phyloP scores from a whole-genome alignment of 192 early-diverging fungal species.

The Umbelopsis isabellina region DNA sequence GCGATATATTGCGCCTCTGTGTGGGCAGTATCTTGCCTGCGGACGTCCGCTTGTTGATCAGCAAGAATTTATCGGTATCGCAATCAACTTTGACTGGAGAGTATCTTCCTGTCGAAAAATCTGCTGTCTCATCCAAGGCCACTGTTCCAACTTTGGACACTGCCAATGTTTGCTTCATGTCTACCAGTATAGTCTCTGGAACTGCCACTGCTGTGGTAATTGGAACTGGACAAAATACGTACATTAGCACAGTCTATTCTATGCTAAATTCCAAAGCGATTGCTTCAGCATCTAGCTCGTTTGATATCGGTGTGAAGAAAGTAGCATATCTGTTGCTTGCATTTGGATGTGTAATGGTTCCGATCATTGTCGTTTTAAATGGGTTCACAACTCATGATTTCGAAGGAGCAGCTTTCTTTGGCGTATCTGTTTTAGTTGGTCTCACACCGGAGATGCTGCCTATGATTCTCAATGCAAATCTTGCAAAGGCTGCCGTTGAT shows the following conservation, averaged over 20 bases:
- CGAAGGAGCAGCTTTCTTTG: slow-evolving; percentile 47
- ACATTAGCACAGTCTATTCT: slow-evolving; percentile 48
- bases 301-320: slow-evolving; percentile 48
- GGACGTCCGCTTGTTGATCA: slow-evolving; percentile 44
- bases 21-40: slow-evolving; percentile 50
- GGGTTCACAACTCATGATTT: slow-evolving; percentile 41
- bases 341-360: slow-evolving; percentile 49
- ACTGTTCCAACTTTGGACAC: slow-evolving; percentile 22
- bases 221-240: slow-evolving; percentile 47
- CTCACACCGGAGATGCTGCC: slow-evolving; percentile 61
- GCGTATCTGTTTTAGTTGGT: slow-evolving; percentile 51
- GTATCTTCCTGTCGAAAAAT: slow-evolving; percentile 53
- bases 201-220: slow-evolving; percentile 52
- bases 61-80: slow-evolving; percentile 54
- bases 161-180: slow-evolving; percentile 46
- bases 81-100: slow-evolving; percentile 53
- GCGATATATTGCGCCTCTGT: slow-evolving; percentile 48
- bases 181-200: slow-evolving; percentile 51
- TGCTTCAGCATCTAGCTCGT: slow-evolving; percentile 40
- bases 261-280: slow-evolving; percentile 32
- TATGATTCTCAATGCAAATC: slow-evolving; percentile 56
- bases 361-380: slow-evolving; percentile 49
- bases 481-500: slow-evolving; percentile 47
- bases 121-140: background rate
- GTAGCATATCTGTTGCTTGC: slow-evolving; percentile 50